Percentiles rank a stretch among this genome's conserved stretches.
Evolutionary conservation across 2,329 filamentous ascomycete species (phyloP).

Genomic region (Fusarium oligoseptatum): DNA sequence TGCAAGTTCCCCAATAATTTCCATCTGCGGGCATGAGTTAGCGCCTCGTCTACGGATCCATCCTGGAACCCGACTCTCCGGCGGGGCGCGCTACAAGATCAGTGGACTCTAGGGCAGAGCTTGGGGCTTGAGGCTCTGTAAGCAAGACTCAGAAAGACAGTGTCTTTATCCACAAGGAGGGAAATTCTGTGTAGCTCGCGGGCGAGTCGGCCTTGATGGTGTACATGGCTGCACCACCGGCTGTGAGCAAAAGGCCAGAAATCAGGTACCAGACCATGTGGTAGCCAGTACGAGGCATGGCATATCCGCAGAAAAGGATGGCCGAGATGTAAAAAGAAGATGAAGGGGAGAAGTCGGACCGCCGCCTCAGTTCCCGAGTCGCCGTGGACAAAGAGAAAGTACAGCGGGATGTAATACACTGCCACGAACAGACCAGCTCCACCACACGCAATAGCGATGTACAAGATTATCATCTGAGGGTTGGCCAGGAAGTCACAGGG

Average conservation of each 20-base stretch:
- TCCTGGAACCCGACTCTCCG: slow-evolving; percentile 5
- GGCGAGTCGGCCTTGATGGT: slow-evolving; percentile 18
- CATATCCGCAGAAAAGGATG: slow-evolving; percentile 26
- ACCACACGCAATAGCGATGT: slow-evolving; percentile 28
- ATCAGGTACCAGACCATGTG: background rate
- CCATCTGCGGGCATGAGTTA: slow-evolving; percentile 15
- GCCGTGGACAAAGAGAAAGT: slow-evolving; percentile 34
- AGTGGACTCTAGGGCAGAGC: slow-evolving; percentile 10
- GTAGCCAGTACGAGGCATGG: slow-evolving; percentile 29
- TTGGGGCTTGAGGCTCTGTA: background rate
- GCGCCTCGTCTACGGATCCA: slow-evolving; percentile 6
- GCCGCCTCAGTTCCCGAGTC: slow-evolving; percentile 34
- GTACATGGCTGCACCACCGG: background rate
- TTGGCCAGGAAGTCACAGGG: slow-evolving; percentile 43
- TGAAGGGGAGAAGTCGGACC: slow-evolving; percentile 35
- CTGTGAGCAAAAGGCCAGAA: background rate
- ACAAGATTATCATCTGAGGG: slow-evolving; percentile 43
- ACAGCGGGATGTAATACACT: slow-evolving; percentile 33
- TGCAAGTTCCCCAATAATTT: slow-evolving; percentile 26
- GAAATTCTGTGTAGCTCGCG: slow-evolving; percentile 16
- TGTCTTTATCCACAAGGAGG: background rate
- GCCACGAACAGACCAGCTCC: slow-evolving; percentile 26
- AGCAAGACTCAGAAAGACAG: background rate
- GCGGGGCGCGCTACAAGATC: slow-evolving; percentile 20
- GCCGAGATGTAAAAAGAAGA: slow-evolving; percentile 30